Percentiles rank a stretch among this genome's conserved stretches.
phyloP scores from a whole-genome alignment of 2,329 filamentous ascomycete species.

The Coniosporium tulheliwenetii region DNA sequence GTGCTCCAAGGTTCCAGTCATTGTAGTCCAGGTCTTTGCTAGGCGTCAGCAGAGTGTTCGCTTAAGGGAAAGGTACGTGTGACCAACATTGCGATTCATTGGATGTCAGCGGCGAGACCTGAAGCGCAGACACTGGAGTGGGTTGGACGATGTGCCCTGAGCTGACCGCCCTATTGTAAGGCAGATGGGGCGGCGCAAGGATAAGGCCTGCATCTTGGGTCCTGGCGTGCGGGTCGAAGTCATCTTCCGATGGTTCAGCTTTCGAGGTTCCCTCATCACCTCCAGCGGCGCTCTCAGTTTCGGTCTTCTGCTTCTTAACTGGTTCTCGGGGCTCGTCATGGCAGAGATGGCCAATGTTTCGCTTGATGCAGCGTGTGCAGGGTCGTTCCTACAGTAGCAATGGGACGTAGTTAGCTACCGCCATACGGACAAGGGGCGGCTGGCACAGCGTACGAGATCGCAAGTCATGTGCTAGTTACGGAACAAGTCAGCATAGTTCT shows the following conservation, averaged over 20 bases:
- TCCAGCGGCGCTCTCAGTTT: slow-evolving; percentile 20
- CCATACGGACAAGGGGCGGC: too few relatives aligned
- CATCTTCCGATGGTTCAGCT: slow-evolving; percentile 13
- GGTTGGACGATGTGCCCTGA: slow-evolving; percentile 56
- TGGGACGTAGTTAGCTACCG: too few relatives aligned
- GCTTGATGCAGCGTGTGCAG: slow-evolving; percentile 94
- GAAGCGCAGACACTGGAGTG: slow-evolving; percentile 50
- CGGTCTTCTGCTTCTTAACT: slow-evolving; percentile 62
- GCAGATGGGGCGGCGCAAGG: slow-evolving; percentile 18
- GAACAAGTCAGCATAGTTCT: slow-evolving; percentile 16
- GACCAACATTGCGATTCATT: slow-evolving; percentile 63
- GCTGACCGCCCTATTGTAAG: slow-evolving; percentile 18
- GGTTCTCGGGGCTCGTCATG: slow-evolving; percentile 91
- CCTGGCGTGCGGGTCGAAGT: slow-evolving; percentile 14
- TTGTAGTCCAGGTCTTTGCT: slow-evolving; percentile 64
- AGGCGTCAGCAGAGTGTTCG: not conserved
- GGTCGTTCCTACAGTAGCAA: slow-evolving; percentile 59
- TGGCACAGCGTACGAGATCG: slow-evolving; percentile 25
- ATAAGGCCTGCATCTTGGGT: slow-evolving; percentile 21
- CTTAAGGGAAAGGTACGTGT: slow-evolving; percentile 9
- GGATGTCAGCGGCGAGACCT: slow-evolving; percentile 43
- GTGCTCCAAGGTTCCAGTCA: slow-evolving; percentile 57
- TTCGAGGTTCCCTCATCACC: slow-evolving; percentile 16
- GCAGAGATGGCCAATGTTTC: slow-evolving; percentile 95
- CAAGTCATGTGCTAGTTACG: slow-evolving; percentile 34